Evolutionary conservation across 2,329 filamentous ascomycete species (phyloP).

Genomic region (Cadophora malorum): DNA sequence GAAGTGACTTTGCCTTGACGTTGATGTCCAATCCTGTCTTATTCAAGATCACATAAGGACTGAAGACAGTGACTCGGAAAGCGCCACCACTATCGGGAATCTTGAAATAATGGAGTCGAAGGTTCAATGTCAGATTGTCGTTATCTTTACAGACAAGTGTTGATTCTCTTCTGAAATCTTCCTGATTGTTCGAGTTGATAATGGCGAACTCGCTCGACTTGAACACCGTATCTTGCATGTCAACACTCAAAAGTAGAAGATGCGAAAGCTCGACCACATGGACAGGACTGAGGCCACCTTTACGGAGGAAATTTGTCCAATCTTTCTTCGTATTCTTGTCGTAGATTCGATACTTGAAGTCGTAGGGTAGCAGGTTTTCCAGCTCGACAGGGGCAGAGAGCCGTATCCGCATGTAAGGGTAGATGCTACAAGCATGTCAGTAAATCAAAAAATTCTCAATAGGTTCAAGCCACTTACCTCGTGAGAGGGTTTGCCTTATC

Average conservation of each 20-base stretch:
- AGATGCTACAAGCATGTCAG: conserved; percentile 62
- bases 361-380: conserved; percentile 93
- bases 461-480: conserved; percentile 54
- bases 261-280: conserved; percentile 97
- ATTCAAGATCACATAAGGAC: conserved; percentile 93
- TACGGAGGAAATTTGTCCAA: conserved; percentile 97
- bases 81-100: conserved; percentile 92
- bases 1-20: conserved; percentile 86
- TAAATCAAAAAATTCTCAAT: neutral
- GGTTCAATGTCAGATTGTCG: conserved; percentile 76
- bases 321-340: conserved; percentile 99
- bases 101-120: conserved; percentile 89
- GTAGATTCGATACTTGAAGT: conserved; percentile 99
- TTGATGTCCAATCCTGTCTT: conserved; percentile 90
- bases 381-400: conserved; percentile 92
- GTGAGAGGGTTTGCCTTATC: conserved; percentile 85
- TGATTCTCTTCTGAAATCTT: conserved; percentile 87
- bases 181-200: conserved; percentile 86
- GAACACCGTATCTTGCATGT: conserved; percentile 96
- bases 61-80: conserved; percentile 94
- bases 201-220: conserved; percentile 96
- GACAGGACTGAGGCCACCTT: conserved; percentile 95
- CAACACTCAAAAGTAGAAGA: conserved; percentile 87
- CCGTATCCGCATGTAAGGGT: conserved; percentile 93
- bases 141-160: conserved; percentile 83